Base-by-base conservation (phyloP, 148 eudicot genomes). In the Chenopodium berlandieri region DNA sequence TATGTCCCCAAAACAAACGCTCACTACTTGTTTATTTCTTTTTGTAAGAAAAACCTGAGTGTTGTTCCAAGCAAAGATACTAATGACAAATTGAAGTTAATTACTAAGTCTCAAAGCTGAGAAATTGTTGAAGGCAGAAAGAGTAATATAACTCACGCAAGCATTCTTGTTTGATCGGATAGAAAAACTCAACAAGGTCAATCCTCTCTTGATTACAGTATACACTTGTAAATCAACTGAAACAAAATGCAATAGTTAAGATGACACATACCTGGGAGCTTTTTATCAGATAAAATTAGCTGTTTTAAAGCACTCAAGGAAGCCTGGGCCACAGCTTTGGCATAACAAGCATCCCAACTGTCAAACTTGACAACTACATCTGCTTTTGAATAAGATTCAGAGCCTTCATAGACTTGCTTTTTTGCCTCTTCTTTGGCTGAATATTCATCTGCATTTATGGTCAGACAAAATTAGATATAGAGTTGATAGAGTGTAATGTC, bases 301-400 rank as follows among this genome's bases (percentile, higher is more conserved):
- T 88, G 95, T 77, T 96, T 96, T 63, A 94, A 88, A 69, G 99
- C 99, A 88, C 98, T 94, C 83, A 96, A 84, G 17, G 94, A 88
- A 84, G 98, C 99, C 80, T 94, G 99, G 69, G 99, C 98, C 0
- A 92, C 91, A 40, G 85, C 23, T 86, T 94, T 96, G 40, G 97
- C 88, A 84, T 94, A 90, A 83, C 80, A 84, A 14, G 92, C 71
- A 80, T 96, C 97, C 99, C 99, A 94, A 32, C 91, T 92, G 62
- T 91, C 88, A 76, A 96, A 87, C 89, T 96, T 96, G 71, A 94
- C 97, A 20, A 94, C 97, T 80, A 96, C 98, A 68, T 96, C 99
- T 4, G 99, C 94, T 74, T 96, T 96, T 16, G 95, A 77, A 86
- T 92, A 96, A 81, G 90, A 94, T 83, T 88, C 88, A 82, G 78